Conservation (phyloP, 139 green algal species). For the Picocystis salinarum region DNA sequence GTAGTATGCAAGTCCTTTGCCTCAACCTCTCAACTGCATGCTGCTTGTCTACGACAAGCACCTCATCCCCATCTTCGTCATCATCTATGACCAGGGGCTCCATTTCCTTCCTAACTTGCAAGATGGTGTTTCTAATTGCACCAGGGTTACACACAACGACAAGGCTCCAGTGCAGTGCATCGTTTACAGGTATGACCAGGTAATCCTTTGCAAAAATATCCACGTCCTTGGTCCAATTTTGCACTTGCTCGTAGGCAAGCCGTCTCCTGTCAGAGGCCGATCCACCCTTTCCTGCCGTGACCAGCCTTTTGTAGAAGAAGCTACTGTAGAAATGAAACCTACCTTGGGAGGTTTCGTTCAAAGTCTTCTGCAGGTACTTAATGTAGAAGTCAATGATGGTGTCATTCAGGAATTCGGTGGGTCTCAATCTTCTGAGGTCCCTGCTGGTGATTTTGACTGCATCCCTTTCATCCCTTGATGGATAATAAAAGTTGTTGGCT, state of each 20-base stretch:
- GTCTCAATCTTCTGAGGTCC: neutral
- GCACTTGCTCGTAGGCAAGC: neutral
- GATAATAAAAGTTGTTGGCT: too few species aligned
- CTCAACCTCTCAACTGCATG: too few species aligned
- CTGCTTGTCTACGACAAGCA: too few species aligned
- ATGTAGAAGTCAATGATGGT: neutral
- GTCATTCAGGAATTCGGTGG: neutral
- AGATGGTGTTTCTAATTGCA: too few species aligned
- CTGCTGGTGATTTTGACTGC: neutral
- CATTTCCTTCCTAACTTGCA: too few species aligned
- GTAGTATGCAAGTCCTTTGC: too few species aligned
- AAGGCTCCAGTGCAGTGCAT: neutral
- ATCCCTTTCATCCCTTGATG: too few species aligned
- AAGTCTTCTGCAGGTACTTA: neutral
- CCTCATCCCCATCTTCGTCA: too few species aligned
- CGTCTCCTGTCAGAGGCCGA: neutral
- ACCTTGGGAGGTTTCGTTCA: too few species aligned
- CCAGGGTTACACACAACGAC: neutral
- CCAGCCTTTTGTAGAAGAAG: slow-evolving; percentile 1
- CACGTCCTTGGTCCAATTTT: neutral
- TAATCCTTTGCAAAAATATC: neutral
- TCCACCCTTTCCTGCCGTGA: neutral
- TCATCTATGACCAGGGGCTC: too few species aligned
- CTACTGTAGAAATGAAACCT: neutral
- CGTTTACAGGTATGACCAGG: neutral